These are phyloP conservation scores for Bassia scoparia DNA, from an alignment of 148 eudicot genomes.

Conservation along the genomic window DNA sequence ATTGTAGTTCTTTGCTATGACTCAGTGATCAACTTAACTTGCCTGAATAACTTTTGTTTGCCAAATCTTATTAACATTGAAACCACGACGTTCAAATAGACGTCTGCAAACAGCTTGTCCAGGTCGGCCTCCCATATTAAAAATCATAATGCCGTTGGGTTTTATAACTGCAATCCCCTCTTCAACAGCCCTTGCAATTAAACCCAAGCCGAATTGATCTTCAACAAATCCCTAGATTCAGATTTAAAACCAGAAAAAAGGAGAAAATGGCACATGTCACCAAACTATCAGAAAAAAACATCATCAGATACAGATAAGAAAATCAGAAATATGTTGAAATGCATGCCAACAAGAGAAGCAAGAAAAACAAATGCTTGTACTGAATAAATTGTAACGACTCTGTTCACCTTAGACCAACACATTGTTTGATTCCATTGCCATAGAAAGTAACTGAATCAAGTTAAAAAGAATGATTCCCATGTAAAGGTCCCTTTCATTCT, in stretches of 20 bases:
- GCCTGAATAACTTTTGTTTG: constrained; percentile 97
- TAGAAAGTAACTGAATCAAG: background rate
- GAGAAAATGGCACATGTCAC: background rate
- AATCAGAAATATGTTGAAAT: constrained; percentile 1
- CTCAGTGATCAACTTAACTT: constrained; percentile 23
- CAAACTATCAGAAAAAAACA: constrained; percentile 8
- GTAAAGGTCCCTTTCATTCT: background rate
- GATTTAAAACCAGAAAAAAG: background rate
- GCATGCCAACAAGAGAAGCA: background rate
- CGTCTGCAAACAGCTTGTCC: constrained; percentile 98
- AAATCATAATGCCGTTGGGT: constrained; percentile 89
- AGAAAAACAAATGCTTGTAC: background rate
- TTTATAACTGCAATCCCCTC: constrained; percentile 93
- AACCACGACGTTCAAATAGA: constrained; percentile 95
- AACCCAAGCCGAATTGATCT: constrained; percentile 95
- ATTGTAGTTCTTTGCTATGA: background rate
- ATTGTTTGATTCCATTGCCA: background rate
- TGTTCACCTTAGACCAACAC: background rate
- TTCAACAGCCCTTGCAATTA: constrained; percentile 97
- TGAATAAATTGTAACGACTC: no score
- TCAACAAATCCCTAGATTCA: constrained; percentile 83
- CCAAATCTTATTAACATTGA: constrained; percentile 84
- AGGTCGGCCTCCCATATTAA: constrained; percentile 99
- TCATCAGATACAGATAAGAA: background rate
- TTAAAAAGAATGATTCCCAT: background rate